Conservation (phyloP, 192 early-diverging fungal species). For the Gorgonomyces haynaldii region DNA sequence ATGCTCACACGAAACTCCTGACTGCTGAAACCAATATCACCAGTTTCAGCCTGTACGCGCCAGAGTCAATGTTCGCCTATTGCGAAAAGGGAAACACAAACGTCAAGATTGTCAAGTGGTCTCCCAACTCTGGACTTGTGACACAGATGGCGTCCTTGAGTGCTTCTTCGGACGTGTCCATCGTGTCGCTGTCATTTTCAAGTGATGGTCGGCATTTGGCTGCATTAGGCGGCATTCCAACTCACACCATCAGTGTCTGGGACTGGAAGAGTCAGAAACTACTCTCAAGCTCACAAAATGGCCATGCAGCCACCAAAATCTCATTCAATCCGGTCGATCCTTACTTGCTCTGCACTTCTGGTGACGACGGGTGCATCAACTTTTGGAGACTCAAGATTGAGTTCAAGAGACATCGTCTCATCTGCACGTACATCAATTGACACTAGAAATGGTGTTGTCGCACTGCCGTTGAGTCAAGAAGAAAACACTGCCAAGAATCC, state of each 20-base stretch:
- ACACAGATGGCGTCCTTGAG: constrained; percentile 3
- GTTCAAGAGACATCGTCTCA: constrained; percentile 22
- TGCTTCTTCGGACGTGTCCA: constrained; percentile 16
- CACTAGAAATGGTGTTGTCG: too few species aligned
- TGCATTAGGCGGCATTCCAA: constrained; percentile 31
- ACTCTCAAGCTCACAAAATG: constrained; percentile 14
- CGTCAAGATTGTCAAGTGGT: constrained; percentile 37
- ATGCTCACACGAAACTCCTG: constrained; percentile 7
- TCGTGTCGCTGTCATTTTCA: constrained; percentile 28
- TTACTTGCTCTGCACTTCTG: constrained; percentile 28
- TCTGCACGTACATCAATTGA: constrained; percentile 23
- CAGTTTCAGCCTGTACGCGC: constrained; percentile 24
- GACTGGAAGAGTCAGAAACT: constrained; percentile 31
- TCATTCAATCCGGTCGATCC: constrained; percentile 41
- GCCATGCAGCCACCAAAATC: constrained; percentile 14
- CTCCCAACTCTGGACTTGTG: constrained; percentile 10
- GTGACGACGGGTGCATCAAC: constrained; percentile 18
- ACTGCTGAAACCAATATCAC: constrained; percentile 27
- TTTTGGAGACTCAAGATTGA: constrained; percentile 40
- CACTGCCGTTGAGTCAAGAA: too few species aligned
- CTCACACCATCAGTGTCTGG: constrained; percentile 31
- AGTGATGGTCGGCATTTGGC: constrained; percentile 38
- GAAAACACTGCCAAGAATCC: too few species aligned
- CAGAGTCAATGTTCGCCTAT: constrained; percentile 33
- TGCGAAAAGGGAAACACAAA: constrained; percentile 20